Percentiles rank a stretch among this genome's conserved stretches.
These are phyloP conservation scores for Trichoderma oligosporum DNA, from an alignment of 2,329 filamentous ascomycete species.

Conservation along the genomic window DNA sequence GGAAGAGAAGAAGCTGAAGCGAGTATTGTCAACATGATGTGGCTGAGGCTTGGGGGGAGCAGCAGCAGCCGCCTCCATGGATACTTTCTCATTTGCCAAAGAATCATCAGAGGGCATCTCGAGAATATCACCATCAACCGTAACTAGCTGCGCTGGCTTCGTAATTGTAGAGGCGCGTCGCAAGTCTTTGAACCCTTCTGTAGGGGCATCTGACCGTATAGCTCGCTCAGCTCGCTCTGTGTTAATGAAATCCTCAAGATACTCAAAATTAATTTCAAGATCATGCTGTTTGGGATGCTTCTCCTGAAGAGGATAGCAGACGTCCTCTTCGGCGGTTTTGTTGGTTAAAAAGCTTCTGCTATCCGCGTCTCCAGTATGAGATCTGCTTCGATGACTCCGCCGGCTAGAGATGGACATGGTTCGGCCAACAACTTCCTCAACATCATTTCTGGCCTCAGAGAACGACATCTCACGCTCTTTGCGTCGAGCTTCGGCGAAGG, in stretches of 20 bases:
- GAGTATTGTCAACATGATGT: slow-evolving; percentile 59
- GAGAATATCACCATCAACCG: slow-evolving; percentile 55
- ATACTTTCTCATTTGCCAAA: slow-evolving; percentile 45
- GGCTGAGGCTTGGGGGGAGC: slow-evolving; percentile 38
- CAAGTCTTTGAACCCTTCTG: slow-evolving; percentile 34
- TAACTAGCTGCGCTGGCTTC: slow-evolving; percentile 41
- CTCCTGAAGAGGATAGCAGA: slow-evolving; percentile 80
- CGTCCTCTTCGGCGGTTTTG: slow-evolving; percentile 77
- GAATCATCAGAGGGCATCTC: slow-evolving; percentile 49
- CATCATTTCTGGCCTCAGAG: slow-evolving; percentile 44
- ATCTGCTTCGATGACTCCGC: slow-evolving; percentile 52
- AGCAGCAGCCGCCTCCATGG: slow-evolving; percentile 31
- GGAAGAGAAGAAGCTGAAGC: slow-evolving; percentile 96
- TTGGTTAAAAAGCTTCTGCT: slow-evolving; percentile 58
- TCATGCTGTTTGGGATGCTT: slow-evolving; percentile 54
- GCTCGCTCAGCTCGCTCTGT: slow-evolving; percentile 46
- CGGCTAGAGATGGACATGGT: slow-evolving; percentile 59
- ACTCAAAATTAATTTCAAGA: slow-evolving; percentile 86
- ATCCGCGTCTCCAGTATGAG: slow-evolving; percentile 60
- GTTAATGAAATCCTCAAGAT: slow-evolving; percentile 85
- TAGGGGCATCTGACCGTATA: slow-evolving; percentile 47
- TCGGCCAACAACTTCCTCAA: slow-evolving; percentile 56
- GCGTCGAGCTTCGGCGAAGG: slow-evolving; percentile 86
- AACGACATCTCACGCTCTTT: slow-evolving; percentile 69
- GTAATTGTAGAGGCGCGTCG: slow-evolving; percentile 28